These are phyloP conservation scores for Aureobasidium namibiae DNA, from an alignment of 2,329 filamentous ascomycete species.

Conservation along the genomic window DNA sequence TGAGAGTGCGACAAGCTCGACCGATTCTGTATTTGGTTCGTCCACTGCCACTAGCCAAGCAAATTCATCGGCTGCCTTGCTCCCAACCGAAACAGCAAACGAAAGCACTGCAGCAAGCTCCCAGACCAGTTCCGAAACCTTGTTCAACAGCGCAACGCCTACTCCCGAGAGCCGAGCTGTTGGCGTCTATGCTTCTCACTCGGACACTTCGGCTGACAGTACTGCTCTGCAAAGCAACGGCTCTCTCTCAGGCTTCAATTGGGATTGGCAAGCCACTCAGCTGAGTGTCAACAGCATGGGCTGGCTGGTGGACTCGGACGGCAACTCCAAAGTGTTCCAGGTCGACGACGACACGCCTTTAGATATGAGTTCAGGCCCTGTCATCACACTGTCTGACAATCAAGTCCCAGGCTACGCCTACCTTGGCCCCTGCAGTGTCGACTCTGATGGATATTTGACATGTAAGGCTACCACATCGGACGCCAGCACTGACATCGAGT, in stretches of 20 bases:
- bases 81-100: not conserved
- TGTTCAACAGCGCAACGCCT: not conserved
- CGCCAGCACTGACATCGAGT: not conserved
- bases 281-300: not conserved
- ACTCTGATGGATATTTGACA: not conserved
- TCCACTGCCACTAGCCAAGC: not conserved
- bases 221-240: conserved; percentile 3
- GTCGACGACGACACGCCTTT: not conserved
- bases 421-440: not conserved
- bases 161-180: not conserved
- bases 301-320: not conserved
- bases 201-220: not conserved
- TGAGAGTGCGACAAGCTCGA: not conserved
- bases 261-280: not conserved
- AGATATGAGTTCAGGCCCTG: not conserved
- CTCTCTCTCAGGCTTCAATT: not conserved
- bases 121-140: not conserved
- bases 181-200: conserved; percentile 3
- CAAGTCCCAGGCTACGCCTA: not conserved
- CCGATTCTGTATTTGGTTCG: not conserved
- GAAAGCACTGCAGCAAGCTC: not conserved
- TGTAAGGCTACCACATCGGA: not conserved
- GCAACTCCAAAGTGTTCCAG: not conserved
- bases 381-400: not conserved
- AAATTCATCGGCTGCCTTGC: not conserved